Conservation (phyloP, 805 yeast genomes). For the Barnettozyma wickerhamii region DNA sequence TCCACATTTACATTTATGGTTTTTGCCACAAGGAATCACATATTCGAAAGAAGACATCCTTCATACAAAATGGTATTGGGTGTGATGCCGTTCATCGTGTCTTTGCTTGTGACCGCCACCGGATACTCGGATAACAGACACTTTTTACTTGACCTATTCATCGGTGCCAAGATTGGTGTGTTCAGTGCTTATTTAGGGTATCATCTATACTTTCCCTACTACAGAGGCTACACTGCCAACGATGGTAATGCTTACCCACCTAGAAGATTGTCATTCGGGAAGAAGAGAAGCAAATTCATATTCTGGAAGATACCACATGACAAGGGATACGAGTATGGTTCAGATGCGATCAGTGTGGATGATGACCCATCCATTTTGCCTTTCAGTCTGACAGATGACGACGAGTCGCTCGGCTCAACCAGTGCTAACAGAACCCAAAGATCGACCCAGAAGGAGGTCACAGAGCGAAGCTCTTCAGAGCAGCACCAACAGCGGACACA, state of each 20-base stretch:
- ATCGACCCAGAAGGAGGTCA: not conserved
- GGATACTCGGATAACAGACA: slow-evolving; percentile 47
- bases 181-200: slow-evolving; percentile 32
- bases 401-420: not conserved
- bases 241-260: slow-evolving; percentile 42
- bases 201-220: slow-evolving; percentile 38
- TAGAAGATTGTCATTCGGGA: slow-evolving; percentile 30
- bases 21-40: slow-evolving; percentile 30
- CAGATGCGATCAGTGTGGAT: slow-evolving; percentile 8
- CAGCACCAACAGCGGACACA: too few relatives aligned
- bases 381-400: slow-evolving; percentile 1
- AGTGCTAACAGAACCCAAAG: not conserved
- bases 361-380: slow-evolving; percentile 2
- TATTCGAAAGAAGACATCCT: slow-evolving; percentile 34
- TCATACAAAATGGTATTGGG: slow-evolving; percentile 31
- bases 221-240: slow-evolving; percentile 19
- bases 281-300: slow-evolving; percentile 18
- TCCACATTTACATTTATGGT: slow-evolving; percentile 34
- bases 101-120: slow-evolving; percentile 34
- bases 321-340: slow-evolving; percentile 21
- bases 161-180: slow-evolving; percentile 37
- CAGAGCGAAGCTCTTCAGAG: not conserved
- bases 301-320: slow-evolving; percentile 34
- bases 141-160: slow-evolving; percentile 35
- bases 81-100: slow-evolving; percentile 32